These are phyloP conservation scores for Mytilinidion resinicola DNA, from an alignment of 495 filamentous ascomycete species.

Conservation along the genomic window DNA sequence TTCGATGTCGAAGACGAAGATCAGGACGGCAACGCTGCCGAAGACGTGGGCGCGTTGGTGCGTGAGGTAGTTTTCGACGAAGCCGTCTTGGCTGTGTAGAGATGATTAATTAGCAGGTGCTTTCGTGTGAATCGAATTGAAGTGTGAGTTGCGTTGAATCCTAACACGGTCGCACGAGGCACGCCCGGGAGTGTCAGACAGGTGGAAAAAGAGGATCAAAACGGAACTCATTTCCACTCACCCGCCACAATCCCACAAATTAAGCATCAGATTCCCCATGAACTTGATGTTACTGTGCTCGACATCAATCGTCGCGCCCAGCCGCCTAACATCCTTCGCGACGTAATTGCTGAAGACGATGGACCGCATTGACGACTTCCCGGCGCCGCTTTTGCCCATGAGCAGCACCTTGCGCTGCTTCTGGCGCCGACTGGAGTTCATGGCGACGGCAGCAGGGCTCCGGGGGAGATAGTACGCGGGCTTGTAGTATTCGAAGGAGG, in stretches of 20 bases:
- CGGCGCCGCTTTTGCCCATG: constrained; percentile 92
- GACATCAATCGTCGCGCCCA: constrained; percentile 98
- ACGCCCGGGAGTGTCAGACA: no score
- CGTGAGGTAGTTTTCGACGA: constrained; percentile 95
- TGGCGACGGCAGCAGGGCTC: constrained; percentile 13
- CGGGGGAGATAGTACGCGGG: not conserved
- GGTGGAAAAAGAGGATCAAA: no score
- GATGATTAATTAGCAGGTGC: constrained; percentile 1
- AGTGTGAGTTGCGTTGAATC: not conserved
- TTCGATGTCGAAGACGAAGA: constrained; percentile 99
- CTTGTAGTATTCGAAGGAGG: not conserved
- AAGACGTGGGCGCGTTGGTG: constrained; percentile 94
- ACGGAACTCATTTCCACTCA: constrained; percentile 33
- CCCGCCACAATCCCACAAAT: constrained; percentile 98
- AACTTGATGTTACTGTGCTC: constrained; percentile 98
- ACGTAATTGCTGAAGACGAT: constrained; percentile 99
- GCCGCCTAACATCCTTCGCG: constrained; percentile 85
- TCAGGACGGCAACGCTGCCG: constrained; percentile 89
- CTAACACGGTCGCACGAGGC: no score
- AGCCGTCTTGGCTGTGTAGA: constrained; percentile 77
- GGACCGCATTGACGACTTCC: constrained; percentile 97
- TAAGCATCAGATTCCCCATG: constrained; percentile 91
- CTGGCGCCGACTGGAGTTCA: constrained; percentile 38
- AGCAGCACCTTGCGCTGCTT: constrained; percentile 43
- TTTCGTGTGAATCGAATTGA: not conserved